These are phyloP conservation scores for Septoria petroselini DNA, from an alignment of 2,329 filamentous ascomycete genomes.

Conservation along the genomic window DNA sequence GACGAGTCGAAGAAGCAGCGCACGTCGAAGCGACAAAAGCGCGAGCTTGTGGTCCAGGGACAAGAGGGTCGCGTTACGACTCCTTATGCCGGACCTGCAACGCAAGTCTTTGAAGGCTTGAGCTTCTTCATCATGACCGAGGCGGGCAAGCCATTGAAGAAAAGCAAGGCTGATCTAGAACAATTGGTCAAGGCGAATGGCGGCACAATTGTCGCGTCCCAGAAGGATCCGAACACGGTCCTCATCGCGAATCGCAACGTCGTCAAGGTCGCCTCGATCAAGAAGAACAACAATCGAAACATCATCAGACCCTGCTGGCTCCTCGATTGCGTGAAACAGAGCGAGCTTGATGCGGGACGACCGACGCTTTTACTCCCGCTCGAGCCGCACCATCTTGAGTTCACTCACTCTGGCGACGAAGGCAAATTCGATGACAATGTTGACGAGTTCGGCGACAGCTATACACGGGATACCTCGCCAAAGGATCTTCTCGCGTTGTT, in stretches of 20 bases:
- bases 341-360: constrained; percentile 48
- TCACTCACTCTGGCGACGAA: constrained; percentile 57
- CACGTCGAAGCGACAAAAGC: constrained; percentile 59
- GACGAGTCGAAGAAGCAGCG: constrained; percentile 63
- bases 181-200: constrained; percentile 78
- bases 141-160: constrained; percentile 65
- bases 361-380: constrained; percentile 61
- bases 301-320: constrained; percentile 82
- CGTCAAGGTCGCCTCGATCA: constrained; percentile 78
- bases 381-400: constrained; percentile 69
- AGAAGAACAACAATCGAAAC: constrained; percentile 67
- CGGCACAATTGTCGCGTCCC: constrained; percentile 72
- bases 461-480: constrained; percentile 63
- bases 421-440: constrained; percentile 59
- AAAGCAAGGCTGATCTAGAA: constrained; percentile 75
- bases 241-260: constrained; percentile 74
- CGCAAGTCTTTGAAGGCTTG: constrained; percentile 68
- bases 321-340: constrained; percentile 69
- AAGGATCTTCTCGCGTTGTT: constrained; percentile 60
- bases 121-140: constrained; percentile 82
- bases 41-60: constrained; percentile 71
- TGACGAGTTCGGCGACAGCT: constrained; percentile 81
- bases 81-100: constrained; percentile 57
- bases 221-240: constrained; percentile 62
- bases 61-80: constrained; percentile 53